Evolutionary conservation across 1,284 basidiomycete species (phyloP).

Genomic region (Rhizopogon hawkerae): DNA sequence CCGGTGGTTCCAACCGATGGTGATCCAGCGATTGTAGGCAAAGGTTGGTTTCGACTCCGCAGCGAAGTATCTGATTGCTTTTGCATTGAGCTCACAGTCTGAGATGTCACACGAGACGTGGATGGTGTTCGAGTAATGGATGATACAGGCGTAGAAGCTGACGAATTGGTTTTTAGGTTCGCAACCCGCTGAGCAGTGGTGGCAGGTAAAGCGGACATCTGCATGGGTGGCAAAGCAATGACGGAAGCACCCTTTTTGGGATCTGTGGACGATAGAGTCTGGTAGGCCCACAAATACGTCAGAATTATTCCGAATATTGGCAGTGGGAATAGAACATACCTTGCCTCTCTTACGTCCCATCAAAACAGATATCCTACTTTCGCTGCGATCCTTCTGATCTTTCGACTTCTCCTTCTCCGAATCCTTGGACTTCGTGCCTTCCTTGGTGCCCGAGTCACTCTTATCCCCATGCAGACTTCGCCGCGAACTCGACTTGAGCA

Average conservation of each 20-base stretch:
- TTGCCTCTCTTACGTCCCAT: conserved; percentile 90
- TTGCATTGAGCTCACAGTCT: conserved; percentile 72
- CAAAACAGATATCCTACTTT: conserved; percentile 78
- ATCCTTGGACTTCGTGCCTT: conserved; percentile 35
- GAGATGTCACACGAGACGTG: conserved; percentile 59
- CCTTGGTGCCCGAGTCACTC: conserved; percentile 40
- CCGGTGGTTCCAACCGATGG: conserved; percentile 68
- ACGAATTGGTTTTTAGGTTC: conserved; percentile 52
- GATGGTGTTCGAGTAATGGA: conserved; percentile 36
- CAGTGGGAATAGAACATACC: conserved; percentile 39
- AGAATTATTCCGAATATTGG: conserved; percentile 10
- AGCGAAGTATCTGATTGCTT: conserved; percentile 75
- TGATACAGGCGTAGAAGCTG: conserved; percentile 38
- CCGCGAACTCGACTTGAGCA: conserved; percentile 79
- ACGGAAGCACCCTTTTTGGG: conserved; percentile 60
- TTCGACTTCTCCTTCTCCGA: conserved; percentile 54
- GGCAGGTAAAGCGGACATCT: conserved; percentile 73
- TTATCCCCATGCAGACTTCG: conserved; percentile 71
- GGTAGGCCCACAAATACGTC: conserved; percentile 12
- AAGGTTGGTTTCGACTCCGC: conserved; percentile 53
- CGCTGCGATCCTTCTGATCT: conserved; percentile 74
- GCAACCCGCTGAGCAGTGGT: conserved; percentile 74
- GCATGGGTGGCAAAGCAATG: conserved; percentile 76
- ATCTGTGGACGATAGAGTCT: conserved; percentile 84
- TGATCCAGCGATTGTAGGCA: conserved; percentile 86